Evolutionary conservation across 1,284 basidiomycete species (phyloP).

Genomic region (Ustilago bromivora): DNA sequence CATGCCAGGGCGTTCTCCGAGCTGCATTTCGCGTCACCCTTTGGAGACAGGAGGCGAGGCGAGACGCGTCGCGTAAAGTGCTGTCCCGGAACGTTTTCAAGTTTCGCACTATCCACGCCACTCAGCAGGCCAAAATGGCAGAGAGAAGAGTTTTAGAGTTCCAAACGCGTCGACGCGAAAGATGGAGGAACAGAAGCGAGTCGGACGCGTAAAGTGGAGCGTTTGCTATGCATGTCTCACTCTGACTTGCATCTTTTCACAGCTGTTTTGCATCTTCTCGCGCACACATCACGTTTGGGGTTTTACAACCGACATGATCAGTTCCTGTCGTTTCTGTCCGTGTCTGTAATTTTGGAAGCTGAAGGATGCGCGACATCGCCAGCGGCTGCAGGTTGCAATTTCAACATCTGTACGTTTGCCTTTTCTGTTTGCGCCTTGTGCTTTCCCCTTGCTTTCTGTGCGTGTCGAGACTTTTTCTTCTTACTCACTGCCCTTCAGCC

Average conservation of each 20-base stretch:
- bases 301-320: neutral
- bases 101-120: neutral
- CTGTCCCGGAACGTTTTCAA: neutral
- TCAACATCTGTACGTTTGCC: constrained; percentile 9
- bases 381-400: constrained; percentile 19
- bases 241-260: constrained; percentile 27
- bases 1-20: constrained; percentile 41
- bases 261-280: neutral
- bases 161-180: constrained; percentile 7
- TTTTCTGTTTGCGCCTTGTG: neutral
- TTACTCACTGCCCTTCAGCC: neutral
- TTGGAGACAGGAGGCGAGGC: neutral
- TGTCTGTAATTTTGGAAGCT: neutral
- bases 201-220: constrained; percentile 26
- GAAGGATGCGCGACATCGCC: constrained; percentile 15
- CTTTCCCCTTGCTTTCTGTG: neutral
- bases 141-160: neutral
- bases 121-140: neutral
- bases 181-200: constrained; percentile 2
- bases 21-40: constrained; percentile 14
- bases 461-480: constrained; percentile 1
- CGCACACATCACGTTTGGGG: neutral
- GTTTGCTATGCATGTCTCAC: constrained; percentile 24
- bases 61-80: constrained; percentile 17
- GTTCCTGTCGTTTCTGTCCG: neutral